A percentile compares a stretch with the other conserved stretches of the same genome.
These are phyloP conservation scores for Ceratocystis smalleyi DNA, from an alignment of 2,329 filamentous ascomycete genomes.

Conservation along the genomic window DNA sequence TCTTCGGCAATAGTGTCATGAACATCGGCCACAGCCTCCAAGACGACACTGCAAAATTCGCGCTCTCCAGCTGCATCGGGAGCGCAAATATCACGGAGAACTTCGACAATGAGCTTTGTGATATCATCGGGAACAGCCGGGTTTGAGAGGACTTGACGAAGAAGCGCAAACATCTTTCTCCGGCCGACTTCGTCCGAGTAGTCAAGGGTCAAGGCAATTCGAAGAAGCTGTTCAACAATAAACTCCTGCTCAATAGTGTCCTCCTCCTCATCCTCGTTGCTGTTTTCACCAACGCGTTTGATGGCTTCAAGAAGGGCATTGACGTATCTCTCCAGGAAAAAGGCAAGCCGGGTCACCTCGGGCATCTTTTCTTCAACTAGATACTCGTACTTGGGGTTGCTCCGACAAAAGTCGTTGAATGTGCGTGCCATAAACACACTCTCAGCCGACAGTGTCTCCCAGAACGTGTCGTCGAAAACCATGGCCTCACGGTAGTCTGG, in stretches of 20 bases:
- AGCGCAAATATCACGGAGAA: slow-evolving; percentile 69
- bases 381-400: slow-evolving; percentile 54
- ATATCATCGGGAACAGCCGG: slow-evolving; percentile 82
- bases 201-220: slow-evolving; percentile 81
- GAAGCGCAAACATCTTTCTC: slow-evolving; percentile 84
- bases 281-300: slow-evolving; percentile 39
- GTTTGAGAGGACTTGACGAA: slow-evolving; percentile 71
- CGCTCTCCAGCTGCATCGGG: slow-evolving; percentile 56
- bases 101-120: slow-evolving; percentile 73
- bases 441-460: slow-evolving; percentile 69
- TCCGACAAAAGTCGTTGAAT: slow-evolving; percentile 84
- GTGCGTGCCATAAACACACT: slow-evolving; percentile 80
- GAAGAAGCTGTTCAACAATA: slow-evolving; percentile 83
- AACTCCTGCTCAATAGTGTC: slow-evolving; percentile 86
- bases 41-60: slow-evolving; percentile 69
- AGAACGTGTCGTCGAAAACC: slow-evolving; percentile 58
- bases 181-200: slow-evolving; percentile 96
- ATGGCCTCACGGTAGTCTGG: slow-evolving; percentile 65
- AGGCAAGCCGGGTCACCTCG: slow-evolving; percentile 81
- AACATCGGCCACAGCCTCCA: slow-evolving; percentile 90
- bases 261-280: slow-evolving; percentile 54
- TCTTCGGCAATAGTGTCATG: slow-evolving; percentile 82
- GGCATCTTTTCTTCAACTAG: slow-evolving; percentile 86
- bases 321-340: slow-evolving; percentile 70
- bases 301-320: slow-evolving; percentile 50